Evolutionary conservation across 78 protist species (phyloP).

Genomic region (Tieghemostelium lacteum): DNA sequence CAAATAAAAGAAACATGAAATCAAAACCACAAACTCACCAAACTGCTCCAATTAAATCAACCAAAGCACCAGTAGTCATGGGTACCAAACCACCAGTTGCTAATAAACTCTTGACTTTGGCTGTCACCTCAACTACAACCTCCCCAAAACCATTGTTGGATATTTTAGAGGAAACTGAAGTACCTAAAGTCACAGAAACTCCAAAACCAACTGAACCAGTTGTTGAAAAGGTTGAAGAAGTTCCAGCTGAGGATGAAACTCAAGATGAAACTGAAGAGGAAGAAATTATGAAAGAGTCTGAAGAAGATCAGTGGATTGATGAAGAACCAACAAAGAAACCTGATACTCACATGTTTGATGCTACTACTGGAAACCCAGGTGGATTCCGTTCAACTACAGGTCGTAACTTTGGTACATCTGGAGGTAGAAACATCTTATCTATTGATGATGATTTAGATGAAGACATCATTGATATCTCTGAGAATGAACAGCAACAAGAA

Average conservation of each 20-base stretch:
- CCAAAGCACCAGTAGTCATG: not conserved
- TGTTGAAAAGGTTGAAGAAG: not conserved
- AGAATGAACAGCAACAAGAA: too few species aligned
- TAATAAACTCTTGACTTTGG: too few species aligned
- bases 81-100: not conserved
- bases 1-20: not conserved
- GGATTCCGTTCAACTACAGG: too few species aligned
- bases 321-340: too few species aligned
- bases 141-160: not conserved
- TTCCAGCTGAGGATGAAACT: not conserved
- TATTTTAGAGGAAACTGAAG: not conserved
- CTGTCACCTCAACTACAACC: not conserved
- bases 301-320: too few species aligned
- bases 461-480: too few species aligned
- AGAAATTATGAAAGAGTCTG: too few species aligned
- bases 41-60: not conserved
- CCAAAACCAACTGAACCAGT: not conserved
- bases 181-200: not conserved
- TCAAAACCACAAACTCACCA: not conserved
- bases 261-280: not conserved
- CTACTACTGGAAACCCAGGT: too few species aligned
- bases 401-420: too few species aligned
- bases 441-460: too few species aligned
- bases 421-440: too few species aligned
- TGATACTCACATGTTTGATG: too few species aligned